phyloP scores from a whole-genome alignment of 805 yeast genomes.

The Suhomyces tanzawaensis region DNA sequence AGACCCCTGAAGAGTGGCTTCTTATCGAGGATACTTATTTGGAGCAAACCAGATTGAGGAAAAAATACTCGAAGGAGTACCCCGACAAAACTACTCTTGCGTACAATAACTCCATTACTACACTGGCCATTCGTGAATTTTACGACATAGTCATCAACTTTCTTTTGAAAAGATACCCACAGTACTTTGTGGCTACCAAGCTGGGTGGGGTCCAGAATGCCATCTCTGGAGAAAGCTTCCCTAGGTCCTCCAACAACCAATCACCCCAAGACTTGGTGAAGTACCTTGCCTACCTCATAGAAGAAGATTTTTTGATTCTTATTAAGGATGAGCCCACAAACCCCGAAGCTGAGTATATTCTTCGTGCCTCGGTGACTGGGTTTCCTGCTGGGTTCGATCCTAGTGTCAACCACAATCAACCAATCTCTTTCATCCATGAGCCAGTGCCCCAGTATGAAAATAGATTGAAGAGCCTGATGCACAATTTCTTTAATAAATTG shows the following conservation, averaged over 20 bases:
- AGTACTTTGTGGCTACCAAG: conserved; percentile 39
- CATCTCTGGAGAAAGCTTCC: conserved; percentile 39
- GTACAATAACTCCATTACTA: conserved; percentile 18
- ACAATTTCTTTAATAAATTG: conserved; percentile 58
- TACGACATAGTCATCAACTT: conserved; percentile 44
- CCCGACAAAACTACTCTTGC: conserved; percentile 31
- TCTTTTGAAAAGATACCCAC: conserved; percentile 51
- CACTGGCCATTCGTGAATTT: conserved; percentile 46
- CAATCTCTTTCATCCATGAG: conserved; percentile 58
- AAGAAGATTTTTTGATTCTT: conserved; percentile 63
- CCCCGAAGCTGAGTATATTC: conserved; percentile 54
- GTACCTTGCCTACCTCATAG: conserved; percentile 40
- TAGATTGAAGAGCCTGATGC: conserved; percentile 61
- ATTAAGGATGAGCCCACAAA: conserved; percentile 40
- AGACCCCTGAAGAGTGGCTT: conserved; percentile 53
- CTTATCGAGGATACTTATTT: conserved; percentile 60
- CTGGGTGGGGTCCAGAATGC: conserved; percentile 29
- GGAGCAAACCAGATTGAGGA: conserved; percentile 41
- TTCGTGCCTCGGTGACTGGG: conserved; percentile 56
- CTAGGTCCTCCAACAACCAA: conserved; percentile 8
- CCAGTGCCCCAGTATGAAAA: conserved; percentile 70
- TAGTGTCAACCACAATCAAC: conserved; percentile 45
- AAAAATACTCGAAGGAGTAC: conserved; percentile 27
- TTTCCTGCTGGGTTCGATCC: conserved; percentile 80
- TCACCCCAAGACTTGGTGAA: conserved; percentile 19